These are phyloP conservation scores for Nothophytophthora sp. DNA, from an alignment of 352 stramenopile species.

Conservation along the genomic window DNA sequence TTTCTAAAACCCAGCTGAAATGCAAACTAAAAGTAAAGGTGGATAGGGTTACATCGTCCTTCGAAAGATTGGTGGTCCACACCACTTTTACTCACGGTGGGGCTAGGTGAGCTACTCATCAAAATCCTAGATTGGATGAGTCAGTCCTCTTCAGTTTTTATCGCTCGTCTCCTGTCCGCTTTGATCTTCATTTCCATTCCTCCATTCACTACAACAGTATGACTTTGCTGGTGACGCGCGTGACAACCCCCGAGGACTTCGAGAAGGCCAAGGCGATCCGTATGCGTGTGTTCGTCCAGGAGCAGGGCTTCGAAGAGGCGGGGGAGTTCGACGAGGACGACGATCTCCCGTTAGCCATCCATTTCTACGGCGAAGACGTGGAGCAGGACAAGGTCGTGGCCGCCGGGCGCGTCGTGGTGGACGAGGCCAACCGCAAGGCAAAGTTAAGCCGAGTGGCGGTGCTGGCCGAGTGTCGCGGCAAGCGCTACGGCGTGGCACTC, in stretches of 20 bases:
- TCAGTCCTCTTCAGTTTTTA: slow-evolving; percentile 5
- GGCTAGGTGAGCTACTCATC: too few relatives aligned
- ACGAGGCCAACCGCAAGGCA: slow-evolving; percentile 32
- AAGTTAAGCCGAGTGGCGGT: slow-evolving; percentile 57
- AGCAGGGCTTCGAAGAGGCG: slow-evolving; percentile 37
- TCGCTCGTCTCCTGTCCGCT: slow-evolving; percentile 15
- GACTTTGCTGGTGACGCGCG: slow-evolving; percentile 37
- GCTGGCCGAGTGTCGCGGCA: slow-evolving; percentile 51
- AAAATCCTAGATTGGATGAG: neutral
- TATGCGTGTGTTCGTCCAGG: slow-evolving; percentile 48
- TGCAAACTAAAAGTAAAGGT: too few relatives aligned
- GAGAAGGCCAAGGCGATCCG: slow-evolving; percentile 42
- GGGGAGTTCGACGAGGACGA: slow-evolving; percentile 46
- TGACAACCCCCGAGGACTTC: slow-evolving; percentile 42
- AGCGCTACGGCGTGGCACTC: slow-evolving; percentile 40
- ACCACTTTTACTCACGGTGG: too few relatives aligned
- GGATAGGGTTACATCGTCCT: too few relatives aligned
- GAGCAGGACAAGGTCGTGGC: slow-evolving; percentile 55
- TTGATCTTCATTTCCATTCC: slow-evolving; percentile 4
- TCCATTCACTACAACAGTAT: slow-evolving; percentile 8
- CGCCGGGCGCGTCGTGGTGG: slow-evolving; percentile 40
- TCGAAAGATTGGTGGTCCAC: too few relatives aligned
- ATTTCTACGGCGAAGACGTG: slow-evolving; percentile 50
- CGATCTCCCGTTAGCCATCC: slow-evolving; percentile 34
- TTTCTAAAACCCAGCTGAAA: too few relatives aligned